These are phyloP conservation scores for Cucumis cinereus DNA, from an alignment of 306 rosid genomes.

Conservation along the genomic window DNA sequence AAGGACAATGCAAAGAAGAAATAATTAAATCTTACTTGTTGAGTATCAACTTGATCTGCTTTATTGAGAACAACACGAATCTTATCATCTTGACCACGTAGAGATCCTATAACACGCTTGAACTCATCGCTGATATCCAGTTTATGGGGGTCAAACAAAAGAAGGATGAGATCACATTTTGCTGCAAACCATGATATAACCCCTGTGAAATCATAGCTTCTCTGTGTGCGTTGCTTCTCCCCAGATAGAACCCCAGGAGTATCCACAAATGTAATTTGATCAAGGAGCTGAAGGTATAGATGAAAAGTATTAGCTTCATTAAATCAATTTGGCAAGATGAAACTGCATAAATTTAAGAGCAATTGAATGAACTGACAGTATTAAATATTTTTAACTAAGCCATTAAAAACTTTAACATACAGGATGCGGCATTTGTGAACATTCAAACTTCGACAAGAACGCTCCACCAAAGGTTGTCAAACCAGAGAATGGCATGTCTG, in stretches of 20 bases:
- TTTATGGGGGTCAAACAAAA: constrained; percentile 83
- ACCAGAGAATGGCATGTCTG: constrained; percentile 87
- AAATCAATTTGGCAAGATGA: neutral
- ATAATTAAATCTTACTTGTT: constrained; percentile 43
- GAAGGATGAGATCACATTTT: constrained; percentile 89
- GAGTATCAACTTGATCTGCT: constrained; percentile 96
- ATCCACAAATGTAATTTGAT: constrained; percentile 77
- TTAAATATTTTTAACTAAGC: neutral
- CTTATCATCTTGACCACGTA: constrained; percentile 86
- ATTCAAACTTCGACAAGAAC: constrained; percentile 79
- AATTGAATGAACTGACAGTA: neutral
- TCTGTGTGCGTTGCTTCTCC: constrained; percentile 91
- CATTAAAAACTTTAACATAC: constrained; percentile 36
- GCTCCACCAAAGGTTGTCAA: constrained; percentile 79
- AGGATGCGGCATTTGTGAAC: constrained; percentile 93
- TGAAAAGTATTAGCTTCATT: neutral
- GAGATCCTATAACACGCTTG: constrained; percentile 70
- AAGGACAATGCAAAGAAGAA: neutral
- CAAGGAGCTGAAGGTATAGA: constrained; percentile 37
- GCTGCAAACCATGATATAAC: constrained; percentile 98
- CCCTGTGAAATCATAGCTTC: constrained; percentile 94
- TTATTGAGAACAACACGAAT: constrained; percentile 90
- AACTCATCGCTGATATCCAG: constrained; percentile 93
- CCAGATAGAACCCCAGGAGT: constrained; percentile 97
- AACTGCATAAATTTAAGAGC: neutral